phyloP scores from a whole-genome alignment of 1,139 yeast species.

The Candida tunisiensis region DNA sequence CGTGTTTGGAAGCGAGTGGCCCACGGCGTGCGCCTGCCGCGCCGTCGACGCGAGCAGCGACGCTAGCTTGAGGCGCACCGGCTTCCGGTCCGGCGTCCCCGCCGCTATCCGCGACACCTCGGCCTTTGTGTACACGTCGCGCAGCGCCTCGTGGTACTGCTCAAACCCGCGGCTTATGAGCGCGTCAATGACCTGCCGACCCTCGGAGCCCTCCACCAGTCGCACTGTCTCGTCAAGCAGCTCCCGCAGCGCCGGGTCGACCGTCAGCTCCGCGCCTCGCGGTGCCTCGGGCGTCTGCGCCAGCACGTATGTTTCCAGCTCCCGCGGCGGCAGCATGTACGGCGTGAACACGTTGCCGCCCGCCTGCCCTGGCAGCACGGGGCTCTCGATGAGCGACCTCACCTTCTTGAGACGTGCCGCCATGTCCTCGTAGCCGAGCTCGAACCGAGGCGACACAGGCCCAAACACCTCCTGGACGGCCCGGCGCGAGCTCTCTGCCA shows the following conservation, averaged over 20 bases:
- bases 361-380: conserved; percentile 5
- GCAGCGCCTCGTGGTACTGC: conserved; percentile 13
- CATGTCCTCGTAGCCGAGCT: conserved; percentile 45
- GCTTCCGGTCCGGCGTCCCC: conserved; percentile 2
- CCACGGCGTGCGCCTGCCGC: conserved; percentile 43
- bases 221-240: conserved; percentile 36
- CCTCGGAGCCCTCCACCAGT: conserved; percentile 27
- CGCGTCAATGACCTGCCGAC: conserved; percentile 21
- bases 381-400: conserved; percentile 24
- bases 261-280: conserved; percentile 6
- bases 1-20: conserved; percentile 30
- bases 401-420: conserved; percentile 27
- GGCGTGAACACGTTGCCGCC: conserved; percentile 11
- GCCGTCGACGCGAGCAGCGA: conserved; percentile 50
- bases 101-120: too few species aligned
- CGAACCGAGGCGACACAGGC: conserved; percentile 55
- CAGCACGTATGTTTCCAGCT: conserved; percentile 22
- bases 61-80: conserved; percentile 38
- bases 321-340: conserved; percentile 24
- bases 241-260: conserved; percentile 11
- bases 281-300: conserved; percentile 15
- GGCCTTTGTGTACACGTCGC: conserved; percentile 7
- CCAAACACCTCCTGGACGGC: conserved; percentile 44
- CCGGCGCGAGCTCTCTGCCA: conserved; percentile 36
- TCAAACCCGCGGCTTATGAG: conserved; percentile 22